These are phyloP conservation scores for Aspergillus terreus DNA, from an alignment of 2,329 filamentous ascomycete species.

Conservation along the genomic window DNA sequence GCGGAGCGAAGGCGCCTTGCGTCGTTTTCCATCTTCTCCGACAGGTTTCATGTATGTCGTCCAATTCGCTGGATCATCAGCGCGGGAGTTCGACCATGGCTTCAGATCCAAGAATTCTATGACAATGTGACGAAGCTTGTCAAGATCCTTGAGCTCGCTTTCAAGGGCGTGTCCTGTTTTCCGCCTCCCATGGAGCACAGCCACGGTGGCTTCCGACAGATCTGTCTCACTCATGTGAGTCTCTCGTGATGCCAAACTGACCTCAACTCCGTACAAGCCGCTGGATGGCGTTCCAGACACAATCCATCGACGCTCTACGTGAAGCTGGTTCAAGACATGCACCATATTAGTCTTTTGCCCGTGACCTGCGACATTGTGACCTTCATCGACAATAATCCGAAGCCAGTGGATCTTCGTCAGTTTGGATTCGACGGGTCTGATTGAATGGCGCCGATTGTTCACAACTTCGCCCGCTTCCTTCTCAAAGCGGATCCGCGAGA, in stretches of 20 bases:
- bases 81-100: conserved; percentile 69
- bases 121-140: conserved; percentile 64
- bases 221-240: conserved; percentile 33
- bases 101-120: conserved; percentile 69
- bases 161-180: conserved; percentile 40
- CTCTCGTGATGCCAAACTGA: conserved; percentile 49
- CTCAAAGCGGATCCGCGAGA: conserved; percentile 72
- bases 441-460: conserved; percentile 47
- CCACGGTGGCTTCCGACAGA: conserved; percentile 26
- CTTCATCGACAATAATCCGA: conserved; percentile 87
- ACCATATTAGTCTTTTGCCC: conserved; percentile 57
- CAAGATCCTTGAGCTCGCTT: conserved; percentile 61
- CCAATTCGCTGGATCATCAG: conserved; percentile 65
- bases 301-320: conserved; percentile 74
- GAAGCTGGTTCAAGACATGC: conserved; percentile 51
- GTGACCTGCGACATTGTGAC: conserved; percentile 74
- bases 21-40: conserved; percentile 51
- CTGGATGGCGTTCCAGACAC: conserved; percentile 87
- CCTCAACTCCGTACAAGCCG: conserved; percentile 72
- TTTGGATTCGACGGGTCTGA: conserved; percentile 53
- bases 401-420: conserved; percentile 76
- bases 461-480: conserved; percentile 55
- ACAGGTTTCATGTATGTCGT: conserved; percentile 65
- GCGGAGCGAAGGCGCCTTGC: conserved; percentile 50
- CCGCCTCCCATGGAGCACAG: conserved; percentile 30